Evolutionary conservation across 2,329 filamentous ascomycete genomes (phyloP).

Genomic region (Chalaropsis ovoidea): DNA sequence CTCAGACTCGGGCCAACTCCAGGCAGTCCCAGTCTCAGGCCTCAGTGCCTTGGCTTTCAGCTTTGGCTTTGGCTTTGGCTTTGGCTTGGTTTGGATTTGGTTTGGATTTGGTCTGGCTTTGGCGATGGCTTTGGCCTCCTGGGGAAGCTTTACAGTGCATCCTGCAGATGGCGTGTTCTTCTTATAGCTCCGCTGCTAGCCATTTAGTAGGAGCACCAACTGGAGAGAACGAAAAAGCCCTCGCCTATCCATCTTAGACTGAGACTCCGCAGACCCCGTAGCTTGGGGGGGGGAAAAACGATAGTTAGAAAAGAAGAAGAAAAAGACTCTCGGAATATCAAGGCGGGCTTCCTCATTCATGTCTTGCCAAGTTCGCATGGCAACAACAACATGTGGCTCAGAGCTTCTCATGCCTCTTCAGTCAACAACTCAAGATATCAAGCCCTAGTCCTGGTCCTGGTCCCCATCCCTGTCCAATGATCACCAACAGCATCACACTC

Average conservation of each 20-base stretch:
- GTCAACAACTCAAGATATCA: not conserved
- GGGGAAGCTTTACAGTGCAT: not conserved
- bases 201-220: not conserved
- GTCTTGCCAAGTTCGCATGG: not conserved
- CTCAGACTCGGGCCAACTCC: not conserved
- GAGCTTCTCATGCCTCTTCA: not conserved
- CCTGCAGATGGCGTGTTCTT: not conserved
- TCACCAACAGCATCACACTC: slow-evolving; percentile 1
- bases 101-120: too few relatives aligned
- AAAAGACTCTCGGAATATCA: not conserved
- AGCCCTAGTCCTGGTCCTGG: not conserved
- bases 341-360: slow-evolving; percentile 1
- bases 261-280: not conserved
- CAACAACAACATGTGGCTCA: slow-evolving; percentile 1
- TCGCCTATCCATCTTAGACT: not conserved
- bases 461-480: not conserved
- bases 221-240: not conserved
- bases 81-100: not conserved
- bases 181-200: not conserved
- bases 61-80: too few relatives aligned
- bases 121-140: not conserved
- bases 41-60: slow-evolving; percentile 7
- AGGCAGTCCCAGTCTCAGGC: not conserved
- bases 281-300: not conserved
- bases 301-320: not conserved